Percentiles rank a stretch among this genome's conserved stretches.
Evolutionary conservation across 202 grass and related monocot species (phyloP).

Genomic region (Eragrostis tef): DNA sequence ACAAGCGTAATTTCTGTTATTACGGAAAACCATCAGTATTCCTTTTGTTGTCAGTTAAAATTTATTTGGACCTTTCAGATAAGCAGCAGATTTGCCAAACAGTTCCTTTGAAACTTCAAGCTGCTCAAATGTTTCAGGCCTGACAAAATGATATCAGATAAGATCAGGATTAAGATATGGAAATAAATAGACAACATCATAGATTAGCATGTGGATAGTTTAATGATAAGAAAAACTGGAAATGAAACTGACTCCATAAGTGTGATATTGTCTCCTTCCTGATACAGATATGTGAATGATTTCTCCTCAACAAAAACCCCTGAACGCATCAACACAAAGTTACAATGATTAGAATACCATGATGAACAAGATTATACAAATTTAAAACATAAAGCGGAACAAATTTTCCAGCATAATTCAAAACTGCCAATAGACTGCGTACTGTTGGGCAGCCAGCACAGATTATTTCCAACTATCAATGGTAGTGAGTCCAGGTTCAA

Average conservation of each 20-base stretch:
- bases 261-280: slow-evolving; percentile 72
- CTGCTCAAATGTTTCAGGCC: slow-evolving; percentile 93
- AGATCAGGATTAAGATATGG: slow-evolving; percentile 6
- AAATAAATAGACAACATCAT: slow-evolving; percentile 32
- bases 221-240: slow-evolving; percentile 39
- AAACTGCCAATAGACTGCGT: slow-evolving; percentile 11
- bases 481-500: not conserved
- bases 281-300: slow-evolving; percentile 88
- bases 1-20: not conserved
- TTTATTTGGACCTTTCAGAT: slow-evolving; percentile 73
- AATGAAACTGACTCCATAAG: slow-evolving; percentile 91
- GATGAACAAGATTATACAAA: slow-evolving; percentile 8
- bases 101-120: slow-evolving; percentile 90
- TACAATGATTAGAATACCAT: slow-evolving; percentile 14
- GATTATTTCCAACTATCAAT: slow-evolving; percentile 9
- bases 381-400: slow-evolving; percentile 13
- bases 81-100: slow-evolving; percentile 84
- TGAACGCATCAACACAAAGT: slow-evolving; percentile 39
- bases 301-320: slow-evolving; percentile 97
- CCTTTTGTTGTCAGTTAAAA: slow-evolving; percentile 37
- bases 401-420: slow-evolving; percentile 3
- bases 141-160: slow-evolving; percentile 38
- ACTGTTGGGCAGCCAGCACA: slow-evolving; percentile 4
- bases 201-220: slow-evolving; percentile 17
- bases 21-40: not conserved